Conservation (phyloP, 73 alveolate genomes). For the Uronychia binucleata region DNA sequence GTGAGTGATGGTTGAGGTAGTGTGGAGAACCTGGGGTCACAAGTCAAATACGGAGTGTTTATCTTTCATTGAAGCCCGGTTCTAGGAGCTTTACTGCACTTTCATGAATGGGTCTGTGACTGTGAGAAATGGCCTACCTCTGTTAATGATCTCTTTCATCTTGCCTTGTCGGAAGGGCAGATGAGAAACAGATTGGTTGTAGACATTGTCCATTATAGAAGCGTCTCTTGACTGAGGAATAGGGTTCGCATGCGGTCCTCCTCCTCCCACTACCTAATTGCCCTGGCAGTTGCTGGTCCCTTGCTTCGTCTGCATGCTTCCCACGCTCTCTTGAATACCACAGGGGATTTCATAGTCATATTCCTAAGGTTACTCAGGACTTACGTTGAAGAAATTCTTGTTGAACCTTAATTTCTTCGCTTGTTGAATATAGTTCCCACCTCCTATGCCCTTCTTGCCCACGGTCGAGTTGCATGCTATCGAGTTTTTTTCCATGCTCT, state of each 20-base stretch:
- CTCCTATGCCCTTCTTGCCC: not conserved
- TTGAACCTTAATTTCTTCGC: not conserved
- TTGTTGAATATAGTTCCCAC: not conserved
- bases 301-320: not conserved
- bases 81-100: not conserved
- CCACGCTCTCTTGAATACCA: not conserved
- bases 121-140: not conserved
- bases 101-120: not conserved
- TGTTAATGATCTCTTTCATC: not conserved
- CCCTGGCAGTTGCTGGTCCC: not conserved
- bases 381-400: not conserved
- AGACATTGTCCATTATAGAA: not conserved
- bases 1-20: no score
- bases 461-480: not conserved
- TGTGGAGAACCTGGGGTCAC: no score
- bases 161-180: not conserved
- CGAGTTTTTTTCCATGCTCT: not conserved
- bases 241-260: not conserved
- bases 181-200: not conserved
- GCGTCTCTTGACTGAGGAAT: not conserved
- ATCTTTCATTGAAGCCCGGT: not conserved
- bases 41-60: not conserved
- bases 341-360: not conserved
- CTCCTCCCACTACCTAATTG: not conserved
- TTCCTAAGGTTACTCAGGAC: not conserved